These are phyloP conservation scores for Canavalia ensiformis DNA, from an alignment of 306 rosid species.

Conservation along the genomic window DNA sequence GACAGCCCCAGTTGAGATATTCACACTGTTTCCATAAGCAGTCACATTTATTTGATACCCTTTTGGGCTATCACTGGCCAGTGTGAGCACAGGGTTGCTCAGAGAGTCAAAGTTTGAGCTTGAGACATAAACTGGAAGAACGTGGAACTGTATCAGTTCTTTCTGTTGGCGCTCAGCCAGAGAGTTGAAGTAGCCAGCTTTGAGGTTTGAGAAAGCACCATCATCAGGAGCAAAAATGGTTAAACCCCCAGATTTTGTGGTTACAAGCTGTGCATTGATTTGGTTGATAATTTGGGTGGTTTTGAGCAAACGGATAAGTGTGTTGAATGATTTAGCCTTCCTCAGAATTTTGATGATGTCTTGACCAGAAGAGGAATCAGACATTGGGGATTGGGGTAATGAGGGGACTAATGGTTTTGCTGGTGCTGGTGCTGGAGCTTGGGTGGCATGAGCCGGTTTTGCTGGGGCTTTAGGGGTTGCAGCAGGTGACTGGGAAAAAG, in stretches of 20 bases:
- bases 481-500: slow-evolving; percentile 58
- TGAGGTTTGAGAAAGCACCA: slow-evolving; percentile 64
- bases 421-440: slow-evolving; percentile 49
- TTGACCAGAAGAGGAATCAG: slow-evolving; percentile 52
- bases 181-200: slow-evolving; percentile 69
- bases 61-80: slow-evolving; percentile 62
- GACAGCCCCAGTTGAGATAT: slow-evolving; percentile 65
- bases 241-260: slow-evolving; percentile 57
- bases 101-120: slow-evolving; percentile 72
- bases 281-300: slow-evolving; percentile 71
- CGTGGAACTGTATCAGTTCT: slow-evolving; percentile 65
- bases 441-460: slow-evolving; percentile 29
- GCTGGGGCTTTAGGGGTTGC: slow-evolving; percentile 58
- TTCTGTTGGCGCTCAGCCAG: slow-evolving; percentile 58
- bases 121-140: slow-evolving; percentile 63
- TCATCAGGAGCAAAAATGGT: slow-evolving; percentile 70
- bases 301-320: slow-evolving; percentile 66
- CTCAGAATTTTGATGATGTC: slow-evolving; percentile 67
- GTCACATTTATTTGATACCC: slow-evolving; percentile 69
- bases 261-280: slow-evolving; percentile 62
- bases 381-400: slow-evolving; percentile 45
- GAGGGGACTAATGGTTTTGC: slow-evolving; percentile 53
- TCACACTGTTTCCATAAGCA: slow-evolving; percentile 69
- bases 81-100: slow-evolving; percentile 67
- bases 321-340: slow-evolving; percentile 61